Conservation (phyloP, 228 moss, liverwort and hornwort genomes). For the Sphagnum magellanicum region DNA sequence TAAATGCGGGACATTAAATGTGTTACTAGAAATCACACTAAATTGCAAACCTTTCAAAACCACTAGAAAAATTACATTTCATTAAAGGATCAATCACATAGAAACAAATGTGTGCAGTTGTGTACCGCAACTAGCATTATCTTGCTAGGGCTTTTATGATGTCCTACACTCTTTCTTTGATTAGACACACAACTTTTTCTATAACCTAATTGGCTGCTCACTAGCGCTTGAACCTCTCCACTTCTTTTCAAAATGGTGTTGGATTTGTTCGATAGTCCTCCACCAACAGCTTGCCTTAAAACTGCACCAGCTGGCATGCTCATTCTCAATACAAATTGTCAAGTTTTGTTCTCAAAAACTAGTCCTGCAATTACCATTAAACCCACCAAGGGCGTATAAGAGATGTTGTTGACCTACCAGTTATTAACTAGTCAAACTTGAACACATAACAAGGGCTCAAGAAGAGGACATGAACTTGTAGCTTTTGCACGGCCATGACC, state of each 20-base stretch:
- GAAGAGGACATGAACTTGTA: no score
- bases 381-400: not conserved
- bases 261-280: slow-evolving; percentile 30
- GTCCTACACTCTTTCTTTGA: slow-evolving; percentile 20
- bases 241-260: slow-evolving; percentile 17
- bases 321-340: slow-evolving; percentile 36
- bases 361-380: slow-evolving; percentile 7
- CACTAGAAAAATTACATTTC: no score
- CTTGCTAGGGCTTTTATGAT: slow-evolving; percentile 17
- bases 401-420: slow-evolving; percentile 1
- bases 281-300: slow-evolving; percentile 32
- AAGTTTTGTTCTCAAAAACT: slow-evolving; percentile 15
- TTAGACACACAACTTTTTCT: slow-evolving; percentile 12
- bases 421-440: no score
- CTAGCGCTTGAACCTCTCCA: slow-evolving; percentile 3
- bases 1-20: no score
- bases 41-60: no score
- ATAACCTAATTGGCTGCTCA: slow-evolving; percentile 10
- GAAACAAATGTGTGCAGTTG: no score
- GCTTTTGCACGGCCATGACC: no score
- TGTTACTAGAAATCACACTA: no score
- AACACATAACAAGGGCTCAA: no score
- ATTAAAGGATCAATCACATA: no score
- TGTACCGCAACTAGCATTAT: slow-evolving; percentile 13
- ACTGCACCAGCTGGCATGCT: slow-evolving; percentile 59